Evolutionary conservation across 192 early-diverging fungal species (phyloP), one percentile per base, ranked within the genome.

Genomic region (Pilaira anomala): DNA sequence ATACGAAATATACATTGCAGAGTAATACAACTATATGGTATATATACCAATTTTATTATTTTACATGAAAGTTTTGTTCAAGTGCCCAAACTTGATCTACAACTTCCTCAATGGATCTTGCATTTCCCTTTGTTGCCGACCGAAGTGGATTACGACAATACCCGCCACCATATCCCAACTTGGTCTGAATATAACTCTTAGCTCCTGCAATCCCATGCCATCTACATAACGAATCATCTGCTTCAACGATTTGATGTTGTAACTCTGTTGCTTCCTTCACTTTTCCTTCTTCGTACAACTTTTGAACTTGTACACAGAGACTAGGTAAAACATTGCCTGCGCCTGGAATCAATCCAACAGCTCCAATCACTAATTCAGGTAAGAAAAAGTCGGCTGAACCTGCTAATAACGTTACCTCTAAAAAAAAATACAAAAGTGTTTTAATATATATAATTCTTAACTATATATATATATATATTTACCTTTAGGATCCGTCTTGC

Each of bases 311-410:
- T n/a, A 75, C 67, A 30, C 63, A 57, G 12, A 67, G 28, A 9
- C 48, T 3, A 11, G 73, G 73, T 24, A 65, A 29, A 0, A 68
- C 16, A 30, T 75, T 75, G 25, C 63, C 73, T 14, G 65, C 19
- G 26, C 73, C 73, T 21, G 67, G 67, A 54, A 75, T 58, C 21
- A 54, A 48, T 28, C 73, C 73, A 28, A 66, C 57, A 11, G 67
- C 67, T 26, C 73, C 73, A 16, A 69, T 63, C 7, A 67, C 39
- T 48, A 75, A 63, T 30, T 68, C 73, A 45, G 73, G 56, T 29
- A 74, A 49, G 33, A 66, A 57, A 58, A 74, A 74, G 44, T 74
- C 67, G 1, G 51, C 59, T n/a, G 73, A 74, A 16, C 73, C 73
- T 11, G 73, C 73, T 57, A 74, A 41, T 49, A 74, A 65, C 7